Base-by-base conservation (phyloP, 768 basidiomycete genomes). In the Mycena latifolia region DNA sequence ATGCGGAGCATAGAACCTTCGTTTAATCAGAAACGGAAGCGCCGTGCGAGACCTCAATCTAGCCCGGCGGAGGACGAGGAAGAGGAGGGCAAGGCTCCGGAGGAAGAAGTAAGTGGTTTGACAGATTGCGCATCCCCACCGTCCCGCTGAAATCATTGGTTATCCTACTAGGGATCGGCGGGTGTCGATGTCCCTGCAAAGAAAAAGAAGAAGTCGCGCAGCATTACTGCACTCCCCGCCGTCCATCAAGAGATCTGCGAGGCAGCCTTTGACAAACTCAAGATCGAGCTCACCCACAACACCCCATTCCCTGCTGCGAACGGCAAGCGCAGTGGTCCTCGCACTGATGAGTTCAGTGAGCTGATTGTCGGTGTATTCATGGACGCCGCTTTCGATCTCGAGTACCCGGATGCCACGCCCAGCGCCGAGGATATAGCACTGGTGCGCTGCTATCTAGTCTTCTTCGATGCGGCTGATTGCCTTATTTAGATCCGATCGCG, bases 401-500 rank as follows among this genome's bases (percentile, higher is more conserved):
- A 37, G 0, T 25, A 45, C n/a, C 22, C n/a, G 20, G 20, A 52
- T 17, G 50, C 41, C 18, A 31, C 31, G 37, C 61, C 51, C 24
- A 55, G 22, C 4, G 4, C 15, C 9, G 61, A 45, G 7, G 61
- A 61, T 22, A 17, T 61, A 3, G 11, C 0, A 2, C 45, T 61
- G n/a, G 61, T 61, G 20, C 15, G 50, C 14, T 15, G 10, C 31
- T 33, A 7, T 24, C 22, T 7, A 18, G 14, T 24, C 12, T 4
- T 53, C 37, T 25, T 22, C 31, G 1, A 17, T 18, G 14, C 18
- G 2, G 5, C 31, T 25, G 20, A 52, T 22, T 6, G 1, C 15
- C 24, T 25, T 45, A 11, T 46, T 11, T 22, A 61, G 61, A 54
- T 61, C 3, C 22, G 61, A 14, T 46, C 61, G 8, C 52, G 61